These are phyloP conservation scores for Yarrowia sp. DNA, from an alignment of 805 yeast species.

Conservation along the genomic window DNA sequence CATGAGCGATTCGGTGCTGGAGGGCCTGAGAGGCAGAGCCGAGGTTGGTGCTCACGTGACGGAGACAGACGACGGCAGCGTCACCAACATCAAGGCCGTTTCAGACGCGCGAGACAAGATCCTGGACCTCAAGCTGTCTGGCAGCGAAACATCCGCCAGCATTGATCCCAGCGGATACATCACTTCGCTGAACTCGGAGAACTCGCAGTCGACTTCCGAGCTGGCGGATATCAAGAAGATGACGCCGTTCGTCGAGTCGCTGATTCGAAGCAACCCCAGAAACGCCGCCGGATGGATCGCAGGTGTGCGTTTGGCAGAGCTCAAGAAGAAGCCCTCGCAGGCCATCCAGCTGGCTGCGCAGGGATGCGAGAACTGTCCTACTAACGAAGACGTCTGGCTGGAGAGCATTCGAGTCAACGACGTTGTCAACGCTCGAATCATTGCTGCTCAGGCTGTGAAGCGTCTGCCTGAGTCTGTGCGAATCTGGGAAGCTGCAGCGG, in stretches of 20 bases:
- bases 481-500: constrained; percentile 72
- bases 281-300: constrained; percentile 84
- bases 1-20: constrained; percentile 68
- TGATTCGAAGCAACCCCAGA: constrained; percentile 68
- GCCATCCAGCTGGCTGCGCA: constrained; percentile 66
- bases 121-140: constrained; percentile 55
- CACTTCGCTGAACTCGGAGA: constrained; percentile 41
- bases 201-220: constrained; percentile 35
- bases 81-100: constrained; percentile 51
- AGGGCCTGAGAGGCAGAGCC: constrained; percentile 39
- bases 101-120: constrained; percentile 64
- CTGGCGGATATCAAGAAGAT: constrained; percentile 60
- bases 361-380: constrained; percentile 70
- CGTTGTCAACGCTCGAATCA: constrained; percentile 47
- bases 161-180: constrained; percentile 46
- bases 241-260: constrained; percentile 59
- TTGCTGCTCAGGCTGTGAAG: constrained; percentile 65
- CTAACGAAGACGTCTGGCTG: constrained; percentile 74
- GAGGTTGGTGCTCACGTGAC: constrained; percentile 34
- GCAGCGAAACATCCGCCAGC: constrained; percentile 32
- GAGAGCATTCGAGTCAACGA: constrained; percentile 67
- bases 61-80: constrained; percentile 32
- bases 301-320: constrained; percentile 73
- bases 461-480: constrained; percentile 54
- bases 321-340: constrained; percentile 50